A percentile compares a stretch with the other conserved stretches of the same genome.
Evolutionary conservation across 257 asterid genomes (phyloP).

Genomic region (Solanum sparsipilum): DNA sequence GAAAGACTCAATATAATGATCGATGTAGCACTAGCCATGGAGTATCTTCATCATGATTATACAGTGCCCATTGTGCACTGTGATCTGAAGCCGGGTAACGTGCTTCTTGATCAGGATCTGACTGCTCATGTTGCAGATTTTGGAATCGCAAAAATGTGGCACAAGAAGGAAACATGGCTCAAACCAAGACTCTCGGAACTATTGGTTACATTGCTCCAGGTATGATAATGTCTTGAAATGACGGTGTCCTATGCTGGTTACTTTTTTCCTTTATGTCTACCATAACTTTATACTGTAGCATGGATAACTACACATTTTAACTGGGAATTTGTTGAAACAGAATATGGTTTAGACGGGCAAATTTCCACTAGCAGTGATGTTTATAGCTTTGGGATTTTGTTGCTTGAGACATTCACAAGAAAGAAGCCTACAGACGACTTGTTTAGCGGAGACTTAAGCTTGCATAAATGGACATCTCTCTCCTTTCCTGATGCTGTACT

Average conservation of each 20-base stretch:
- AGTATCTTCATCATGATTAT: constrained; percentile 26
- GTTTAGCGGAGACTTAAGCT: constrained; percentile 19
- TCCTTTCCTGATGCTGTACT: constrained; percentile 16
- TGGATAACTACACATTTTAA: neutral
- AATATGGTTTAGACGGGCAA: constrained; percentile 30
- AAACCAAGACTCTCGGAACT: constrained; percentile 32
- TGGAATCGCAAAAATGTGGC: constrained; percentile 28
- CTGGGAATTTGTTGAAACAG: constrained; percentile 10
- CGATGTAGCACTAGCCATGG: constrained; percentile 28
- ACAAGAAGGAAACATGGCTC: constrained; percentile 9
- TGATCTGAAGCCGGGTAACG: constrained; percentile 38
- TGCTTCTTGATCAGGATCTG: constrained; percentile 36
- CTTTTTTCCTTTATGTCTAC: neutral
- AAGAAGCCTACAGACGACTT: constrained; percentile 29
- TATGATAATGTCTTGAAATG: neutral
- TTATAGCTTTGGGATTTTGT: constrained; percentile 35
- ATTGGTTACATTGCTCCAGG: constrained; percentile 48
- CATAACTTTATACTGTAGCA: neutral
- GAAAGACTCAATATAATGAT: constrained; percentile 23
- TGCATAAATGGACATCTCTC: constrained; percentile 26
- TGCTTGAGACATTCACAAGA: constrained; percentile 30
- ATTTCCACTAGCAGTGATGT: constrained; percentile 26
- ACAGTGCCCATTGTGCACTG: constrained; percentile 25
- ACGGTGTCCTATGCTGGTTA: neutral
- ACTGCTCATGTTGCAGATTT: constrained; percentile 39